These are phyloP conservation scores for Sordariomycetes sp. DNA, from an alignment of 2,329 filamentous ascomycete species.

Conservation along the genomic window DNA sequence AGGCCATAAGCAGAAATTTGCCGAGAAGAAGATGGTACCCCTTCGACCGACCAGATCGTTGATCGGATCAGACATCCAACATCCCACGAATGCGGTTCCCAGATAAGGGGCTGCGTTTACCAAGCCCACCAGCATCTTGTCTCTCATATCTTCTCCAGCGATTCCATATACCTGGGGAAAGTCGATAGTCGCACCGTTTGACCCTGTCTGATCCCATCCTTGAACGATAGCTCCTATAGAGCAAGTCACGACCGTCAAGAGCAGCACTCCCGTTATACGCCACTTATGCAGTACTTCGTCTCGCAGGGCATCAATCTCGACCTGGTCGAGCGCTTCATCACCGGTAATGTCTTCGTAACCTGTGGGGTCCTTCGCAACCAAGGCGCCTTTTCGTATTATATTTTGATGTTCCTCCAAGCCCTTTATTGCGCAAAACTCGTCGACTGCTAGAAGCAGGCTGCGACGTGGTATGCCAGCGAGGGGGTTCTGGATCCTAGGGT, in stretches of 20 bases:
- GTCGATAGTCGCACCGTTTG: slow-evolving; percentile 54
- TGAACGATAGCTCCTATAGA: slow-evolving; percentile 64
- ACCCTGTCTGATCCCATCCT: slow-evolving; percentile 59
- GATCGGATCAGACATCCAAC: slow-evolving; percentile 60
- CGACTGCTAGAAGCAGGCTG: slow-evolving; percentile 44
- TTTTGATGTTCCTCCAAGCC: slow-evolving; percentile 47
- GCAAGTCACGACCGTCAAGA: slow-evolving; percentile 58
- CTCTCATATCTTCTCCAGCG: slow-evolving; percentile 19
- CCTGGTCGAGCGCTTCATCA: slow-evolving; percentile 46
- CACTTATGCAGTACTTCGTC: slow-evolving; percentile 61
- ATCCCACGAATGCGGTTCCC: slow-evolving; percentile 40
- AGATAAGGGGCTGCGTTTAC: slow-evolving; percentile 52
- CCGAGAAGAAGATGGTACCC: slow-evolving; percentile 60
- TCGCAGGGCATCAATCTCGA: slow-evolving; percentile 49
- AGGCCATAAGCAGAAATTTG: slow-evolving; percentile 61
- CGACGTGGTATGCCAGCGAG: slow-evolving; percentile 42
- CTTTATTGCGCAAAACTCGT: slow-evolving; percentile 52
- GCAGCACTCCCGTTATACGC: slow-evolving; percentile 52
- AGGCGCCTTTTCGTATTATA: slow-evolving; percentile 58
- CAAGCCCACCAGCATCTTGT: slow-evolving; percentile 50
- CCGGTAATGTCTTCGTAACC: slow-evolving; percentile 51
- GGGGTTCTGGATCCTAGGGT: slow-evolving; percentile 30
- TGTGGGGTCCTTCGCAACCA: slow-evolving; percentile 62
- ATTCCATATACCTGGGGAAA: slow-evolving; percentile 46
- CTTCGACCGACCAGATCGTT: slow-evolving; percentile 33